phyloP scores from a whole-genome alignment of 2,329 filamentous ascomycete genomes.

The Scolecobasidium constrictum region DNA sequence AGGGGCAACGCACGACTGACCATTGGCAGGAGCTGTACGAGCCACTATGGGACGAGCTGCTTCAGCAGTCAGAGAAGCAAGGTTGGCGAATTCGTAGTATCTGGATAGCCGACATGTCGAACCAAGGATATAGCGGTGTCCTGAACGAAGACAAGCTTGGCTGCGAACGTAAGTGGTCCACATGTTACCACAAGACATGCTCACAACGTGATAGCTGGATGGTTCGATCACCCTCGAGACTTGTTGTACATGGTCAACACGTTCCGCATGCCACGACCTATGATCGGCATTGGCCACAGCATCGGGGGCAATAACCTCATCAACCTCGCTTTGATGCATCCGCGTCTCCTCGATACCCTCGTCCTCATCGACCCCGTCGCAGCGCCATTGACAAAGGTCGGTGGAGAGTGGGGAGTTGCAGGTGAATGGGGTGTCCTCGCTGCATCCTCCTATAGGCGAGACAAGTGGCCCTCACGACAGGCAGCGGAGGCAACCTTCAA shows the following conservation, averaged over 20 bases:
- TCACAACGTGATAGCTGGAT: conserved; percentile 48
- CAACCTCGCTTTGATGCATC: conserved; percentile 65
- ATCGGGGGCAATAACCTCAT: conserved; percentile 70
- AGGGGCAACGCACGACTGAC: conserved; percentile 10
- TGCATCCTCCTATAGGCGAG: conserved; percentile 61
- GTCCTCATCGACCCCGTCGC: conserved; percentile 82
- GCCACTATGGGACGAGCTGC: conserved; percentile 77
- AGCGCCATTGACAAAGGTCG: conserved; percentile 35
- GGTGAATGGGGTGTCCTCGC: no score
- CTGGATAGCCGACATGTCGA: conserved; percentile 80
- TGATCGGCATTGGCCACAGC: conserved; percentile 80
- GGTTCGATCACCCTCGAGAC: conserved; percentile 79
- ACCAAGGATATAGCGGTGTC: conserved; percentile 69
- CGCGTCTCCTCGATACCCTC: conserved; percentile 64
- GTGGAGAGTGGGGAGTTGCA: conserved; percentile 33
- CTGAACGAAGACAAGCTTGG: conserved; percentile 68
- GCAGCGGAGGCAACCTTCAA: conserved; percentile 58
- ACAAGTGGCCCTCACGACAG: conserved; percentile 67
- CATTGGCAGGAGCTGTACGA: conserved; percentile 70
- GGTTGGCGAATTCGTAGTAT: conserved; percentile 67
- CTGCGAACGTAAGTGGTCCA: conserved; percentile 68
- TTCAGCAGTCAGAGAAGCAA: conserved; percentile 43
- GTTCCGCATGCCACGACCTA: conserved; percentile 75
- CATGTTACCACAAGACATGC: no score
- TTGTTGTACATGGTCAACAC: conserved; percentile 75